phyloP scores from a whole-genome alignment of 164 flowering plant genomes.

The Annona squamosa region DNA sequence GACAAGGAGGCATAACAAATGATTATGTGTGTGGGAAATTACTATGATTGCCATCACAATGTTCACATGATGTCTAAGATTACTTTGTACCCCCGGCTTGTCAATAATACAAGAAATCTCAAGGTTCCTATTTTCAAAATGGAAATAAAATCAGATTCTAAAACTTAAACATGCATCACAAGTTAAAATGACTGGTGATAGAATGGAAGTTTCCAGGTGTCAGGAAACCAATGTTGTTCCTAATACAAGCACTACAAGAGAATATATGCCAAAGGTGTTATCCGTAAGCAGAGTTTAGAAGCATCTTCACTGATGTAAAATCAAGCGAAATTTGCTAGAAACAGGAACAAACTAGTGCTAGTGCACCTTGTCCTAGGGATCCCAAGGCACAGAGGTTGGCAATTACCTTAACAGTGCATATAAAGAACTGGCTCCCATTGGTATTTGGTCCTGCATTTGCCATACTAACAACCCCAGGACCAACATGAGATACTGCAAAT shows the following conservation, averaged over 20 bases:
- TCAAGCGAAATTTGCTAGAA: too few relatives aligned
- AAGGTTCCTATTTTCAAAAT: too few relatives aligned
- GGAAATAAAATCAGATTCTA: too few relatives aligned
- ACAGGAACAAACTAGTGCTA: too few relatives aligned
- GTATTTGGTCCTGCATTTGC: constrained; percentile 73
- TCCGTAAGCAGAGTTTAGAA: too few relatives aligned
- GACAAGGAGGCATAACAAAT: background rate
- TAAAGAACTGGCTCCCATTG: constrained; percentile 98
- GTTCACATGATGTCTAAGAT: background rate
- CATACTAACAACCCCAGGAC: constrained; percentile 35
- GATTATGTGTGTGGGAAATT: background rate
- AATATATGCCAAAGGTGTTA: too few relatives aligned
- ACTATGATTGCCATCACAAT: background rate
- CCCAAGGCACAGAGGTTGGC: background rate
- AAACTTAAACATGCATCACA: too few relatives aligned
- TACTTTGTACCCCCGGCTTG: background rate
- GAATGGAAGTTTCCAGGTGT: too few relatives aligned
- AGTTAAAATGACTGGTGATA: too few relatives aligned
- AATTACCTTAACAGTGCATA: constrained; percentile 94
- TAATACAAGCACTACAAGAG: too few relatives aligned
- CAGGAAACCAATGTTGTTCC: too few relatives aligned
- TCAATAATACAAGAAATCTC: background rate
- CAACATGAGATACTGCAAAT: constrained; percentile 25
- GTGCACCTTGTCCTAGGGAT: background rate
- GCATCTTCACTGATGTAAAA: too few relatives aligned